A percentile compares a stretch with the other conserved stretches of the same genome.
These are phyloP conservation scores for Calycina herbarum DNA, from an alignment of 2,329 filamentous ascomycete species.

Conservation along the genomic window DNA sequence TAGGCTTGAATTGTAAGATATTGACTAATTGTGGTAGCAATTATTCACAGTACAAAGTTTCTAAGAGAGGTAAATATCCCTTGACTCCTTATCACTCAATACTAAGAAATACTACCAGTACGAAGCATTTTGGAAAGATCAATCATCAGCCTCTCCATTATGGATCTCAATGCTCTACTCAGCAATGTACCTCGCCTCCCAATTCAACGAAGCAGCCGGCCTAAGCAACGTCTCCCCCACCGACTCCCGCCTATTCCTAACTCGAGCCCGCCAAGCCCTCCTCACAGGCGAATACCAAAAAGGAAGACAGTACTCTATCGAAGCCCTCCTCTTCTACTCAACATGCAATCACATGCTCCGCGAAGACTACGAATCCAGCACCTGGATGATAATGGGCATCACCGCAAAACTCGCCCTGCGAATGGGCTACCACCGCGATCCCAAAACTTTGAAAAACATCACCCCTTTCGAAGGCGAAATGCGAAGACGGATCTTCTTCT, in stretches of 20 bases:
- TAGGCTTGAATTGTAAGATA: background rate
- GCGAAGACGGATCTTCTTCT: constrained; percentile 57
- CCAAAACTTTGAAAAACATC: constrained; percentile 46
- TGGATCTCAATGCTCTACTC: constrained; percentile 24
- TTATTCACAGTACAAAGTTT: constrained; percentile 51
- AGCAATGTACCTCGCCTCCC: constrained; percentile 13
- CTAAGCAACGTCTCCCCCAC: constrained; percentile 30
- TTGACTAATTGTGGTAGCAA: constrained; percentile 41
- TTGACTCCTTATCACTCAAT: background rate
- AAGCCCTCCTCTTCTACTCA: constrained; percentile 51
- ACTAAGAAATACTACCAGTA: constrained; percentile 1
- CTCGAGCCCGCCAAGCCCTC: constrained; percentile 50
- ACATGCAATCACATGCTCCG: constrained; percentile 53
- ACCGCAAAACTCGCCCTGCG: constrained; percentile 55
- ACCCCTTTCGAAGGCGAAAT: constrained; percentile 54
- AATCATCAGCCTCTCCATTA: constrained; percentile 16
- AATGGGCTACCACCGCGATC: constrained; percentile 58
- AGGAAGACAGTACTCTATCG: constrained; percentile 48
- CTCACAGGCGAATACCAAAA: constrained; percentile 50
- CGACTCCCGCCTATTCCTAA: constrained; percentile 46
- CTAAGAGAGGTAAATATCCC: constrained; percentile 39
- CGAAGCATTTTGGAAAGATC: constrained; percentile 12
- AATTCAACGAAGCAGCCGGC: constrained; percentile 3
- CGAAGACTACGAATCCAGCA: constrained; percentile 51
- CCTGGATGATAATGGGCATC: constrained; percentile 52